Evolutionary conservation across 441 rosid genomes (phyloP).

Genomic region (Omphalea diandra): DNA sequence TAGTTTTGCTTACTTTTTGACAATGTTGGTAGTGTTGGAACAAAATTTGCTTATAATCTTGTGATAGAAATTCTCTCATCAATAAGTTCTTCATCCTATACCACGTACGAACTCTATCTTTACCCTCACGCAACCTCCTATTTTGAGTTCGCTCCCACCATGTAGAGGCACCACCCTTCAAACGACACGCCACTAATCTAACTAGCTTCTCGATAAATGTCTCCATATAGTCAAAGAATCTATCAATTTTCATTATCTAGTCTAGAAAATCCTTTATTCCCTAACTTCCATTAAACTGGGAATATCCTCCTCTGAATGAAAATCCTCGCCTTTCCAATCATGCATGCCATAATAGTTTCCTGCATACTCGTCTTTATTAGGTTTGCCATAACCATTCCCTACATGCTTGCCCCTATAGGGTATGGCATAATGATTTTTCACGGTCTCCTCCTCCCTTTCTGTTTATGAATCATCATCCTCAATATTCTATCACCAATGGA

Average conservation of each 20-base stretch:
- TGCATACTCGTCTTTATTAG: no score
- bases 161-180: neutral
- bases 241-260: neutral
- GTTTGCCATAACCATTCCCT: no score
- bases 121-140: neutral
- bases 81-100: neutral
- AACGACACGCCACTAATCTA: neutral
- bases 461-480: no score
- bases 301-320: neutral
- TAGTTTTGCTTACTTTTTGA: fast-evolving
- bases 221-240: conserved; percentile 8
- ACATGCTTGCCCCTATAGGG: no score
- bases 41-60: neutral
- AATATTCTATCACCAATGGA: no score
- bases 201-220: neutral
- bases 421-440: no score
- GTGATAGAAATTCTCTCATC: neutral
- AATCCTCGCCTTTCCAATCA: neutral
- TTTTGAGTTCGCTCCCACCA: conserved; percentile 6
- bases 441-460: no score
- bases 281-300: neutral
- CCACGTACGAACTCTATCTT: neutral
- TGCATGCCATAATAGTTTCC: no score
- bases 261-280: conserved; percentile 10
- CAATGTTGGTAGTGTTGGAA: neutral